These are phyloP conservation scores for Phyllosticta paracitricarpa DNA, from an alignment of 2,329 filamentous ascomycete genomes.

Conservation along the genomic window DNA sequence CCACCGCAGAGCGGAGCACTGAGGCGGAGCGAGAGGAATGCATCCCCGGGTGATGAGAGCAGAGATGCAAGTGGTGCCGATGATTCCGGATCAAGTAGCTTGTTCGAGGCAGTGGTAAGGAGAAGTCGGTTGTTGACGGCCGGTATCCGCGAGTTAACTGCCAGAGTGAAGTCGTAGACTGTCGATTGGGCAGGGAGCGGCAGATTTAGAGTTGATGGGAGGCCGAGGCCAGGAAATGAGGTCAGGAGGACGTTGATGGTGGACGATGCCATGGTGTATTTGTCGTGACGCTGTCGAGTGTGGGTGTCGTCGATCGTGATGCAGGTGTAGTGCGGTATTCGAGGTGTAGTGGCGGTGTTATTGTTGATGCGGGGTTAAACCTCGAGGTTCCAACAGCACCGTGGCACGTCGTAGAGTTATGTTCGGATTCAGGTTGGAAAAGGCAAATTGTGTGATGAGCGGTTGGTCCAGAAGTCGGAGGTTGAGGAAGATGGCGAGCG, in stretches of 20 bases:
- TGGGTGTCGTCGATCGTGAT: not conserved
- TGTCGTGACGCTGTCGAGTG: not conserved
- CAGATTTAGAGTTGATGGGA: constrained; percentile 76
- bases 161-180: constrained; percentile 60
- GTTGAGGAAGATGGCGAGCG: too few relatives aligned
- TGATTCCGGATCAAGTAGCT: constrained; percentile 50
- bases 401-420: too few relatives aligned
- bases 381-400: not conserved
- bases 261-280: constrained; percentile 42
- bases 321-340: not conserved
- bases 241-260: constrained; percentile 75
- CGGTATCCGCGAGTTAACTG: constrained; percentile 47
- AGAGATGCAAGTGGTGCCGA: constrained; percentile 50
- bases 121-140: constrained; percentile 51
- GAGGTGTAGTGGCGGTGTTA: not conserved
- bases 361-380: not conserved
- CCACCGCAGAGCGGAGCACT: constrained; percentile 74
- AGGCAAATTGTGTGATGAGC: too few relatives aligned
- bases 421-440: not conserved
- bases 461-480: too few relatives aligned
- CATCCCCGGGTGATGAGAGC: constrained; percentile 47
- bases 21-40: constrained; percentile 74
- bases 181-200: constrained; percentile 56
- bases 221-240: constrained; percentile 70
- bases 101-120: constrained; percentile 73